Evolutionary conservation across 768 basidiomycete genomes (phyloP).

Genomic region (Clitopilus passeckerianus): DNA sequence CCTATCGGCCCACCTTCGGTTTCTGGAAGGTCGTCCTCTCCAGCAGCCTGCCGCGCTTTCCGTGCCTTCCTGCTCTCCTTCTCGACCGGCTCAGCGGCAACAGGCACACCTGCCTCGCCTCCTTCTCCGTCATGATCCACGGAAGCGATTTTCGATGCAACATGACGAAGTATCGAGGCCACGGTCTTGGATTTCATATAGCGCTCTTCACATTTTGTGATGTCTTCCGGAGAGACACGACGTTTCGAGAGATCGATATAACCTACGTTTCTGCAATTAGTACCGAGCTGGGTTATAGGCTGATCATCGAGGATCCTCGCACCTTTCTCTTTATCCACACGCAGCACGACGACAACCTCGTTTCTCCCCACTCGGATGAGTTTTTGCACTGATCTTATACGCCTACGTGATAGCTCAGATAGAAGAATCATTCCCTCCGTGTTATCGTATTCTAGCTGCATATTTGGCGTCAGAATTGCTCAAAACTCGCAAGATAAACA

Average conservation of each 20-base stretch:
- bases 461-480: not conserved
- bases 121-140: slow-evolving; percentile 25
- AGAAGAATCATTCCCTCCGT: slow-evolving; percentile 99
- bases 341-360: slow-evolving; percentile 95
- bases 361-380: slow-evolving; percentile 96
- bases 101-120: slow-evolving; percentile 19
- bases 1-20: slow-evolving; percentile 33
- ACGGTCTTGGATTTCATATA: slow-evolving; percentile 98
- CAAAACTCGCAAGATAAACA: not conserved
- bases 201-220: slow-evolving; percentile 97
- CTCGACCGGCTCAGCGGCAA: slow-evolving; percentile 28
- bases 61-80: slow-evolving; percentile 44
- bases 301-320: slow-evolving; percentile 13
- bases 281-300: not conserved
- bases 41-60: slow-evolving; percentile 41
- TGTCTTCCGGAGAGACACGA: slow-evolving; percentile 96
- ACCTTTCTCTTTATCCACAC: slow-evolving; percentile 99
- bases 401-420: slow-evolving; percentile 94
- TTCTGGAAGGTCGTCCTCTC: slow-evolving; percentile 34
- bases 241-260: slow-evolving; percentile 99
- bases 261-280: slow-evolving; percentile 40
- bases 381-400: slow-evolving; percentile 96
- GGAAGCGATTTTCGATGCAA: slow-evolving; percentile 75
- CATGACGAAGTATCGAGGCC: slow-evolving; percentile 88
- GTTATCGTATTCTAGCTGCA: slow-evolving; percentile 95